A percentile compares a stretch with the other conserved stretches of the same genome.
Evolutionary conservation across 1,139 yeast species (phyloP).

Genomic region (Casaregolazyma lundiana): DNA sequence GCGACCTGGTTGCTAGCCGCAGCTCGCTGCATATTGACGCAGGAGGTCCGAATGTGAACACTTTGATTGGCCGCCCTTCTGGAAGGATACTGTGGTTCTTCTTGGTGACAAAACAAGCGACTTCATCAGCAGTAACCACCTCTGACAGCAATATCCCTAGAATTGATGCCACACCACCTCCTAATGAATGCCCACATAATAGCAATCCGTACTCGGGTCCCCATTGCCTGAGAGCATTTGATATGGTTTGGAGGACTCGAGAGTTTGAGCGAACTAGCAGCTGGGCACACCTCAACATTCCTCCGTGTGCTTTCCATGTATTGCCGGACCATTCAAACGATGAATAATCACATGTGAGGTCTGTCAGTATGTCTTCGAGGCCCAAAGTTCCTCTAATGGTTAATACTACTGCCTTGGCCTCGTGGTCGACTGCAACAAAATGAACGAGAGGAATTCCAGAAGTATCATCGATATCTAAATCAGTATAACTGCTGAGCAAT

Average conservation of each 20-base stretch:
- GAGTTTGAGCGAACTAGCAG: conserved; percentile 23
- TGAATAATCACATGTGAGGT: conserved; percentile 33
- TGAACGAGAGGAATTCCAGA: conserved; percentile 34
- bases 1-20: conserved; percentile 26
- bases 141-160: conserved; percentile 31
- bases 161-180: conserved; percentile 36
- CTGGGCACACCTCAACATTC: conserved; percentile 34
- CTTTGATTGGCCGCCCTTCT: conserved; percentile 29
- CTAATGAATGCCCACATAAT: conserved; percentile 36
- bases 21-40: conserved; percentile 30
- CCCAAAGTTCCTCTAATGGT: conserved; percentile 36
- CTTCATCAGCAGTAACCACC: conserved; percentile 8
- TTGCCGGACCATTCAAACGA: conserved; percentile 29
- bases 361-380: conserved; percentile 34
- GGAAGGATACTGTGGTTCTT: conserved; percentile 22
- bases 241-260: conserved; percentile 28
- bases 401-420: conserved; percentile 31
- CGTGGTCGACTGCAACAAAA: conserved; percentile 33
- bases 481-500: conserved; percentile 31
- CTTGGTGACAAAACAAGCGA: conserved; percentile 20
- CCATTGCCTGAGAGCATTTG: conserved; percentile 24
- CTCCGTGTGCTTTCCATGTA: conserved; percentile 32
- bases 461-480: conserved; percentile 25
- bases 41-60: conserved; percentile 36
- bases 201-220: conserved; percentile 32